A percentile compares a stretch with the other conserved stretches of the same genome.
Evolutionary conservation across 495 filamentous ascomycete genomes (phyloP).

Genomic region (Pseudotulostoma volvatum): DNA sequence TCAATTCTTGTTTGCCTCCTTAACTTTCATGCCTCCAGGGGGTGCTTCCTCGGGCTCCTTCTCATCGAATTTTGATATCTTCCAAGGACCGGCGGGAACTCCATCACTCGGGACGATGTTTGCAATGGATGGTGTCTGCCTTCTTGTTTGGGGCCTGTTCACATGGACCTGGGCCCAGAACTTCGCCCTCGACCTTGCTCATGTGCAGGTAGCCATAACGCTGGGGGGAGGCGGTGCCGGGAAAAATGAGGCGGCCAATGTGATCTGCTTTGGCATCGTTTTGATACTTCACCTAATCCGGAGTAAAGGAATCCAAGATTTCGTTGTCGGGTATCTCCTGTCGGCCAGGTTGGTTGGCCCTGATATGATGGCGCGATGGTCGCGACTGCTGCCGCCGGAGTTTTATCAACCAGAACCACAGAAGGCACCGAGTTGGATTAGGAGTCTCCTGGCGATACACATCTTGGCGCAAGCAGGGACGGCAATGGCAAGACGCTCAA

Average conservation of each 20-base stretch:
- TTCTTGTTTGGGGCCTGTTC: conserved; percentile 69
- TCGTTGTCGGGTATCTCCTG: conserved; percentile 28
- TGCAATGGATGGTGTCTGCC: conserved; percentile 63
- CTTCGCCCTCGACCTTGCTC: conserved; percentile 82
- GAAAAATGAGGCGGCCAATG: conserved; percentile 53
- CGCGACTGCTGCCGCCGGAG: conserved; percentile 26
- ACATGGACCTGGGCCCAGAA: conserved; percentile 79
- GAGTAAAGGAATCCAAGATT: conserved; percentile 40
- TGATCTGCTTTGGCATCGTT: conserved; percentile 70
- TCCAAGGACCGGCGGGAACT: conserved; percentile 52
- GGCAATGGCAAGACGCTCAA: conserved; percentile 36
- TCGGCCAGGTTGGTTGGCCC: conserved; percentile 30
- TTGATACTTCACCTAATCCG: conserved; percentile 47
- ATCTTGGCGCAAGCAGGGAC: conserved; percentile 66
- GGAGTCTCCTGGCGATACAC: conserved; percentile 60
- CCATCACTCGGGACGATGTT: conserved; percentile 68
- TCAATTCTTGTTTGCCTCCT: conserved; percentile 80
- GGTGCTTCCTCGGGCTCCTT: conserved; percentile 33
- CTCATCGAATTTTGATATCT: conserved; percentile 53
- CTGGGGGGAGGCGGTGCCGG: conserved; percentile 71
- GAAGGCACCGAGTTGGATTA: conserved; percentile 40
- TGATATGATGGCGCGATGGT: conserved; percentile 28
- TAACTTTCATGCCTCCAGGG: conserved; percentile 80
- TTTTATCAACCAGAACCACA: conserved; percentile 27
- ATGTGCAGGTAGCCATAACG: conserved; percentile 88